phyloP scores from a whole-genome alignment of 2,329 filamentous ascomycete genomes.

The Chrysoporthe deuterocubensis region DNA sequence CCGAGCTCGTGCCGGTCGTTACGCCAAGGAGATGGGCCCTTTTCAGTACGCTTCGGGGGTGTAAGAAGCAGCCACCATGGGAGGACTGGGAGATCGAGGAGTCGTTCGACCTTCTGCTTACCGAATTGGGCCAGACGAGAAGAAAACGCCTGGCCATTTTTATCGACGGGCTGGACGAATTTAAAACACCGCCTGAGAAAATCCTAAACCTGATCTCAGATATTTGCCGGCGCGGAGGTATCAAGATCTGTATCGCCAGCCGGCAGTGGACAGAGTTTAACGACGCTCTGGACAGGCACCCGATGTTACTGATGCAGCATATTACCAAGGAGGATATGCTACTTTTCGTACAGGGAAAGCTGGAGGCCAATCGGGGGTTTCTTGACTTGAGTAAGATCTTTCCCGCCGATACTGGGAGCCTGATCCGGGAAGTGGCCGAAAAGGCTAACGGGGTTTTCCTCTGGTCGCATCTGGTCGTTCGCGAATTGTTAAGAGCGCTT shows the following conservation, averaged over 20 bases:
- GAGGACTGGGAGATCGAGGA: neutral
- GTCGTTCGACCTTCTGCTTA: neutral
- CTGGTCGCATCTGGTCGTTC: neutral
- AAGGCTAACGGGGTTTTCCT: neutral
- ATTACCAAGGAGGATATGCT: neutral
- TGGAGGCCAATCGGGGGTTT: neutral
- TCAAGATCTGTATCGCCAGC: neutral
- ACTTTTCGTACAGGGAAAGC: neutral
- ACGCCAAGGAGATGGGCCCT: neutral
- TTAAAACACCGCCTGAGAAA: neutral
- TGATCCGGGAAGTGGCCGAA: neutral
- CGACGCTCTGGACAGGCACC: neutral
- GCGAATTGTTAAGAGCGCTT: neutral
- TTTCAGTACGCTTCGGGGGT: neutral
- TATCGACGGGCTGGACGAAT: neutral
- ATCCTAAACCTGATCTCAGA: neutral
- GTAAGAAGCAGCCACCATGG: neutral
- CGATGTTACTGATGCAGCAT: neutral
- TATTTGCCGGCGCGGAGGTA: neutral
- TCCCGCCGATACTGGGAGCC: neutral
- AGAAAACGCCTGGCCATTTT: neutral
- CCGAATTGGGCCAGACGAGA: neutral
- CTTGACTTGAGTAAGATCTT: neutral
- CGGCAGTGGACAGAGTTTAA: neutral
- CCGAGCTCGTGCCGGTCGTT: neutral